Percentiles rank a stretch among this genome's conserved stretches.
phyloP scores from a whole-genome alignment of 1,139 yeast genomes.

The Geotrichum siamense region DNA sequence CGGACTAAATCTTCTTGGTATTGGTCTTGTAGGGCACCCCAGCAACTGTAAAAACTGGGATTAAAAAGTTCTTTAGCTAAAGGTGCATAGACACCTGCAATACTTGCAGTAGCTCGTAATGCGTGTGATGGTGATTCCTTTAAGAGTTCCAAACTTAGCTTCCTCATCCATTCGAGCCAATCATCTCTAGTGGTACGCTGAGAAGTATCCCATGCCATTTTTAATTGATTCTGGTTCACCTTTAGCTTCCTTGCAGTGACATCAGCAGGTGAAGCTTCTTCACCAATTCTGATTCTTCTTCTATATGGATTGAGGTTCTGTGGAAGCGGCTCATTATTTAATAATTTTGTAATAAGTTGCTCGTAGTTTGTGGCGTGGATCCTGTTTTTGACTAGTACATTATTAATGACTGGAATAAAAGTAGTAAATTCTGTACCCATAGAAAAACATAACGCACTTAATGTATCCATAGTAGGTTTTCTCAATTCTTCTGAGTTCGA shows the following conservation, averaged over 20 bases:
- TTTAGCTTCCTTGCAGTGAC: conserved; percentile 73
- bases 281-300: conserved; percentile 42
- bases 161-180: conserved; percentile 96
- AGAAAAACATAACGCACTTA: conserved; percentile 71
- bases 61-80: conserved; percentile 87
- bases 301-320: conserved; percentile 56
- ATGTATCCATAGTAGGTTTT: conserved; percentile 64
- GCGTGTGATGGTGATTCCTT: conserved; percentile 96
- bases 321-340: conserved; percentile 88
- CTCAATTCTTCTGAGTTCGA: conserved; percentile 54
- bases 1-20: conserved; percentile 87
- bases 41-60: conserved; percentile 91
- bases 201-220: conserved; percentile 87
- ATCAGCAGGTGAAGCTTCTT: conserved; percentile 55
- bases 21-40: conserved; percentile 90
- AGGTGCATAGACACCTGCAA: conserved; percentile 85
- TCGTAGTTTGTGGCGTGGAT: conserved; percentile 74
- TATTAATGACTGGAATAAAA: conserved; percentile 79
- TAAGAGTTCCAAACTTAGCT: conserved; percentile 75
- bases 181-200: conserved; percentile 88
- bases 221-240: conserved; percentile 66
- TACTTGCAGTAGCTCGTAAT: conserved; percentile 82
- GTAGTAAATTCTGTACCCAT: conserved; percentile 80
- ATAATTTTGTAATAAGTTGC: conserved; percentile 64
- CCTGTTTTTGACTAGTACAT: conserved; percentile 54